Evolutionary conservation across 495 filamentous ascomycete species (phyloP).

Genomic region (Neurospora africana): DNA sequence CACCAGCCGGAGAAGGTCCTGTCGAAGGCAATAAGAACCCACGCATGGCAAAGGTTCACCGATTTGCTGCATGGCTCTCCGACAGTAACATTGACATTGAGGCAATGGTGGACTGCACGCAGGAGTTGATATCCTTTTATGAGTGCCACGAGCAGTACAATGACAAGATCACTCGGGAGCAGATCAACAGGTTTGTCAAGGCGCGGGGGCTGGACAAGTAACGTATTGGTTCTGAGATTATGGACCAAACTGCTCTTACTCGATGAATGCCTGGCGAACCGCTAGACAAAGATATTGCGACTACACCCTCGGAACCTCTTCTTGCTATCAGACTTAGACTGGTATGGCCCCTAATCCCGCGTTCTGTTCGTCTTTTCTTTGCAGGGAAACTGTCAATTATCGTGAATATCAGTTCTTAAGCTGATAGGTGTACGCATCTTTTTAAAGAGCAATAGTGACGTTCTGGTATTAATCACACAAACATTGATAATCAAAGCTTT

Average conservation of each 20-base stretch:
- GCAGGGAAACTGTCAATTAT: not conserved
- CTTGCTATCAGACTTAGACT: not conserved
- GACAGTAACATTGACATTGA: conserved; percentile 90
- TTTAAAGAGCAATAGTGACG: not conserved
- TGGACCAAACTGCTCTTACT: not conserved
- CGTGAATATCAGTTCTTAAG: not conserved
- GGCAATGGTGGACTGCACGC: conserved; percentile 82
- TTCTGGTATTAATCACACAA: not conserved
- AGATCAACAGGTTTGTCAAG: conserved; percentile 76
- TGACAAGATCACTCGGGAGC: conserved; percentile 55
- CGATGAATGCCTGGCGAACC: not conserved
- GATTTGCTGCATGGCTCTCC: conserved; percentile 74
- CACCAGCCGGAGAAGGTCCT: conserved; percentile 9
- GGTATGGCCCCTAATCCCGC: not conserved
- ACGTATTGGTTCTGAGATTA: not conserved
- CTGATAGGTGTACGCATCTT: not conserved
- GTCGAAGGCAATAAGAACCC: conserved; percentile 13
- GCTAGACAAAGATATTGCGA: not conserved
- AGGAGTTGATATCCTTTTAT: conserved; percentile 93
- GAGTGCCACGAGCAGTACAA: conserved; percentile 84
- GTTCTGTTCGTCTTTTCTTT: not conserved
- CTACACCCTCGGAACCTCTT: not conserved
- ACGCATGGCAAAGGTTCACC: conserved; percentile 50
- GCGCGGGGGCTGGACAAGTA: conserved; percentile 68
- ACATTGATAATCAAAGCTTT: not conserved